phyloP scores from a whole-genome alignment of 768 basidiomycete species.

The Hygrocybe coccinea region DNA sequence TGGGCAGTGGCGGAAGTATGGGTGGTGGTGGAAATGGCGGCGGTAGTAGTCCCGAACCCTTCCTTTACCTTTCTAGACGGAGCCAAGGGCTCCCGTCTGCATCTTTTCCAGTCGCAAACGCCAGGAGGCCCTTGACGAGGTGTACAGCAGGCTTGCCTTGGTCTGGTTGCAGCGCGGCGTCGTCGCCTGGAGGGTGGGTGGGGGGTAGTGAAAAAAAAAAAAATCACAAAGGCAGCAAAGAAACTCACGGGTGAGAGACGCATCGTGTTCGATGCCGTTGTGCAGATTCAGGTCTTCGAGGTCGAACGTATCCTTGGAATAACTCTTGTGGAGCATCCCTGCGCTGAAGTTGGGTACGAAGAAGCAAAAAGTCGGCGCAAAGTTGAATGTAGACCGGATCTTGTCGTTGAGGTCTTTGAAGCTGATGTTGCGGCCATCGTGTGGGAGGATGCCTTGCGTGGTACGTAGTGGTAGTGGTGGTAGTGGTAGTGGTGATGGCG shows the following conservation, averaged over 20 bases:
- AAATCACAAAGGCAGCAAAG: not conserved
- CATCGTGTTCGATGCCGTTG: slow-evolving; percentile 74
- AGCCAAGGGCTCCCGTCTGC: slow-evolving; percentile 37
- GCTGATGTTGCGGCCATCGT: slow-evolving; percentile 61
- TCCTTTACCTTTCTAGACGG: too few species aligned
- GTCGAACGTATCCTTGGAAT: slow-evolving; percentile 57
- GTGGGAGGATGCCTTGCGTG: slow-evolving; percentile 55
- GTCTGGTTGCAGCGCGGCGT: slow-evolving; percentile 41
- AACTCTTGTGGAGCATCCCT: slow-evolving; percentile 50
- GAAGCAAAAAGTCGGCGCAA: slow-evolving; percentile 59
- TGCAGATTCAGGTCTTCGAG: slow-evolving; percentile 65
- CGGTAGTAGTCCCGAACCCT: too few species aligned
- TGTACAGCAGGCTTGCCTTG: slow-evolving; percentile 49
- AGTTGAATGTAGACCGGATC: slow-evolving; percentile 62
- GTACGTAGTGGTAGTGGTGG: slow-evolving; percentile 16
- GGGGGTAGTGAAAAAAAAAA: slow-evolving; percentile 20
- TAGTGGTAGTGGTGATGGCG: not conserved
- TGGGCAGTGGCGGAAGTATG: too few species aligned
- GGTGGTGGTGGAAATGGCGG: too few species aligned
- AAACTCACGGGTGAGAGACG: slow-evolving; percentile 54
- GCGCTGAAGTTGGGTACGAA: slow-evolving; percentile 64
- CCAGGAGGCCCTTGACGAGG: slow-evolving; percentile 53
- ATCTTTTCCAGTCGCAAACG: slow-evolving; percentile 55
- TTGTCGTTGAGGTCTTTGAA: slow-evolving; percentile 46
- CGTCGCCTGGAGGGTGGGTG: slow-evolving; percentile 38